phyloP scores from a whole-genome alignment of 805 yeast species.

The Isabelozyma pseudorhagii region DNA sequence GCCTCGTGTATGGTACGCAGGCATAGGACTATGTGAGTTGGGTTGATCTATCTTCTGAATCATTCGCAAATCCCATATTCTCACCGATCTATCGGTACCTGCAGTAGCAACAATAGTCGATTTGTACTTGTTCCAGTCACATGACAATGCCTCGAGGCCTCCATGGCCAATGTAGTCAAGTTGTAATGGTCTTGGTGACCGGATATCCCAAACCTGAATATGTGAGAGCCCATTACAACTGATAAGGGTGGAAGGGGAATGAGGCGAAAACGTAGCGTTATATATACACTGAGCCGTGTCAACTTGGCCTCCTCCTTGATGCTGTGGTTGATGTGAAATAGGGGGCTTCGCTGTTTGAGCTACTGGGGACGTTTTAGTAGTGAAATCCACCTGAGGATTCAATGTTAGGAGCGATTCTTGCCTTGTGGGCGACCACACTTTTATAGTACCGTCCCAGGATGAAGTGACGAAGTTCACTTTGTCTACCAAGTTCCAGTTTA shows the following conservation, averaged over 20 bases:
- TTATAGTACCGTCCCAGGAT: conserved; percentile 91
- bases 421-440: conserved; percentile 71
- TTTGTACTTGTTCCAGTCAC: conserved; percentile 91
- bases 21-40: conserved; percentile 33
- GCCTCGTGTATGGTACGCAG: conserved; percentile 44
- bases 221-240: conserved; percentile 75
- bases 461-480: conserved; percentile 69
- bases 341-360: conserved; percentile 23
- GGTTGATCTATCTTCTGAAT: conserved; percentile 39
- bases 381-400: conserved; percentile 24
- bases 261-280: conserved; percentile 80
- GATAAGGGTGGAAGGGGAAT: conserved; percentile 65
- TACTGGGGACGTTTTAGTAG: conserved; percentile 24
- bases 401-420: conserved; percentile 57
- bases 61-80: conserved; percentile 88
- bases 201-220: conserved; percentile 76
- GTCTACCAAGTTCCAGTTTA: conserved; percentile 70
- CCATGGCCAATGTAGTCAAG: conserved; percentile 68
- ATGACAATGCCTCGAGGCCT: conserved; percentile 74
- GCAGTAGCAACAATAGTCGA: conserved; percentile 78
- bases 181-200: conserved; percentile 62
- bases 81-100: conserved; percentile 84
- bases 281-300: conserved; percentile 63
- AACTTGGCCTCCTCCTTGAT: conserved; percentile 21
- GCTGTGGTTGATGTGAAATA: conserved; percentile 30